Percentiles rank a stretch among this genome's conserved stretches.
Conservation (phyloP, 768 basidiomycete species). For the Leucosporidium yakuticum region DNA sequence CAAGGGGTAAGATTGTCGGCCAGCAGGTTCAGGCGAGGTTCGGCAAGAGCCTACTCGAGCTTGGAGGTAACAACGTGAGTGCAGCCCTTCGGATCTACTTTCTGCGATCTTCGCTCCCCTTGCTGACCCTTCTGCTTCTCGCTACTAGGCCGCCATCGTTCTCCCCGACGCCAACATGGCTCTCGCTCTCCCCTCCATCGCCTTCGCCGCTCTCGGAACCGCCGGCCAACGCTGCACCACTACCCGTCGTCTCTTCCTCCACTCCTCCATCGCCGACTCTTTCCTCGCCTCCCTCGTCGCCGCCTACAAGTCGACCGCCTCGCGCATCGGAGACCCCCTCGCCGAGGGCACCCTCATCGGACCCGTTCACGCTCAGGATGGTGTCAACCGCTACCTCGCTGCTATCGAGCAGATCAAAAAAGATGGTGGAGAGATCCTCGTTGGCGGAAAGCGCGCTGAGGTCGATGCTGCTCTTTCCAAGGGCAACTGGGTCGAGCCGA, state of each 20-base stretch:
- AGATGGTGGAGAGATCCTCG: conserved; percentile 68
- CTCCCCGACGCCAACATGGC: conserved; percentile 89
- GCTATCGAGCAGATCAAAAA: conserved; percentile 47
- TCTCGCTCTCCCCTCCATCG: conserved; percentile 81
- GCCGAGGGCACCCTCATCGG: conserved; percentile 67
- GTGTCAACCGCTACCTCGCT: not conserved
- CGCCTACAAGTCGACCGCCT: conserved; percentile 59
- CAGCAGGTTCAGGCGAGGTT: conserved; percentile 77
- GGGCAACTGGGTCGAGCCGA: conserved; percentile 87
- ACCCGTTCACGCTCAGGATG: conserved; percentile 69
- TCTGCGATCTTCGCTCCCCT: not conserved
- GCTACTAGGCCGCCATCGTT: conserved; percentile 67
- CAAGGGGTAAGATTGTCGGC: conserved; percentile 80
- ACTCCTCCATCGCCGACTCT: conserved; percentile 65
- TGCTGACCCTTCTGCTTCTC: conserved; percentile 1
- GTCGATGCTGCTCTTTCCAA: conserved; percentile 50
- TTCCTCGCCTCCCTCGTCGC: conserved; percentile 70
- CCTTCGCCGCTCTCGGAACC: conserved; percentile 88
- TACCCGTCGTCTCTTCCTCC: conserved; percentile 82
- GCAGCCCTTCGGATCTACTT: conserved; percentile 4
- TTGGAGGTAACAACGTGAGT: conserved; percentile 92
- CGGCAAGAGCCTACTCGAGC: conserved; percentile 76
- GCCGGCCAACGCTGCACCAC: conserved; percentile 69
- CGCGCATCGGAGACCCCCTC: conserved; percentile 77
- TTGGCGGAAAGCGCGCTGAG: conserved; percentile 54